Base-by-base conservation (phyloP, 768 basidiomycete genomes). In the Russula emetica region DNA sequence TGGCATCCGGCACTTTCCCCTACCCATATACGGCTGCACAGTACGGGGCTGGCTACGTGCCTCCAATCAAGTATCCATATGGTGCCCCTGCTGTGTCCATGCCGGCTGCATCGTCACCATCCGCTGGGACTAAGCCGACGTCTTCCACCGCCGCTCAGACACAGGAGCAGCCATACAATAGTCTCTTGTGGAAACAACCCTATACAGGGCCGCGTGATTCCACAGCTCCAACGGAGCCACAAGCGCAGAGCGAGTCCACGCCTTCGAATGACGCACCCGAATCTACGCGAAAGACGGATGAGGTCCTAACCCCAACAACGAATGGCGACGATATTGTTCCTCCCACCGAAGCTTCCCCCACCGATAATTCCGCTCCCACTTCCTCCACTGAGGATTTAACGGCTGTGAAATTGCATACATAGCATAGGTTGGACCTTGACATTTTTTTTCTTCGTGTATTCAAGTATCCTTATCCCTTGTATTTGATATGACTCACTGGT, bases 381-480 rank as follows among this genome's bases (percentile, higher is more conserved):
- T 42, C 45, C 20, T 54, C 32, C 34, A 28, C 60, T 24, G 24
- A 7, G 9, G 16, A n/a, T 14, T 14, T 28, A 47, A 53, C n/a
- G 10, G 26, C 26, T 47, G 13, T 59, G 44, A 63, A 28, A 32
- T 45, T 53, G 32, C 50, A 53, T 36, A 45, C 52, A 42, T 28
- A 28, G 45, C 34, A 60, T 53, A 50, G 28, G 53, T 47, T 24
- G 24, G 26, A 38, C 53, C 36, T 22, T 30, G 51, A 30, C 50
- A 22, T 11, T 32, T 22, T 5, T 30, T 40, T 26, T 38, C 16
- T 30, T 45, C 45, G 18, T 38, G 50, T 40, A 26, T 50, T 28
- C 47, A 61, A 59, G 49, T 64, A 64, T 64, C 47, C 50, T 64
- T 64, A 64, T 64, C 59, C 42, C 47, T 16, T 64, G 63, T 64